Base-by-base conservation (phyloP, 495 filamentous ascomycete genomes). In the Xylaria flabelliformis region DNA sequence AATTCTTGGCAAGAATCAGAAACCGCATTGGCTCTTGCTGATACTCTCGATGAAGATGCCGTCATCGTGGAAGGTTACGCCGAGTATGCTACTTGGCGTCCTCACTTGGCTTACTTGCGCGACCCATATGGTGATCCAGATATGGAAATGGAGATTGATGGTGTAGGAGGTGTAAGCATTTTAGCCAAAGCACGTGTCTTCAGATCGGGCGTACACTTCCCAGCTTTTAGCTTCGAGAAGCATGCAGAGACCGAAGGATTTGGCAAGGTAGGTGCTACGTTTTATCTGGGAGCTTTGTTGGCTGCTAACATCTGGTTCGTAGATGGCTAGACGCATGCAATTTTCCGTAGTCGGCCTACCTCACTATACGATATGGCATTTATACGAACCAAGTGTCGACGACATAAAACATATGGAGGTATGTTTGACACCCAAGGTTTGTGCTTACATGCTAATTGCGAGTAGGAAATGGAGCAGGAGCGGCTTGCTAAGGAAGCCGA, bases 1-100 rank as follows among this genome's bases (percentile, higher is more conserved):
- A 99, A 99, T 76, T 98, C 95, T 1, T 99, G 97, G 97, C 97
- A 98, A 81, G 97, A 99, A 81, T 98, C 97, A 0, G 97, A 99
- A 74, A 98, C 97, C 0, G 97, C 97, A 0, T 84, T 99, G 58
- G 93, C 93, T 4, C 88, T 99, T 32, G 97, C 97, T 17, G 95
- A 98, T 69, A 97, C 93, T 1, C 86, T 99, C 24, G 97, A 99
- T 71, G 97, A 99, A 80, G 97, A 99, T 81, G 97, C 97, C 0
- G 97, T 99, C 34, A 99, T 99, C 82, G 97, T 99, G 17, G 97
- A 99, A 80, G 97, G 97, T 32, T 99, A 99, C 77, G 97, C 97
- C 46, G 97, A 99, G 84, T 99, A 99, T 78, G 97, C 97, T 26
- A 99, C 97, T 2, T 99, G 96, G 95, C 86, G 97, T 69, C 97